These are phyloP conservation scores for Sporobolomyces phaffii DNA, from an alignment of 768 basidiomycete genomes.

Conservation along the genomic window DNA sequence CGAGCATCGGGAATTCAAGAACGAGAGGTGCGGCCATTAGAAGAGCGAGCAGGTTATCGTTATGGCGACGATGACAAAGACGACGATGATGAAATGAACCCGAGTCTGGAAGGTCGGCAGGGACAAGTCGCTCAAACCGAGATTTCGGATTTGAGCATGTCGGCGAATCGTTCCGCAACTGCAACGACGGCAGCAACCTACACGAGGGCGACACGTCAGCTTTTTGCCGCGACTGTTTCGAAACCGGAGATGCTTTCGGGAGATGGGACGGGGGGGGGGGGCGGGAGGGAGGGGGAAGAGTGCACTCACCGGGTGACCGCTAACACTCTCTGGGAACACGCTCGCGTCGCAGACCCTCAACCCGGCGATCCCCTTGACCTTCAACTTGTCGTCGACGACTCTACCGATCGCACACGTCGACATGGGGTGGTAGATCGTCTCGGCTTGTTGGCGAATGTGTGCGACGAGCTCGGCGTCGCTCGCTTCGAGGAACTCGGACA, in stretches of 20 bases:
- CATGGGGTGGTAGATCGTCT: constrained; percentile 38
- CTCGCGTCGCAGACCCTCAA: constrained; percentile 38
- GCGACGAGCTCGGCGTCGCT: constrained; percentile 20
- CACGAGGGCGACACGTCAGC: not conserved
- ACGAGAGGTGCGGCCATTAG: too few relatives aligned
- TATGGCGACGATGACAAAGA: too few relatives aligned
- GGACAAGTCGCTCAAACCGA: not conserved
- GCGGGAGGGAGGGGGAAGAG: too few relatives aligned
- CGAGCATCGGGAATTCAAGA: too few relatives aligned
- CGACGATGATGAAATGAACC: too few relatives aligned
- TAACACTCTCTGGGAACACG: constrained; percentile 40
- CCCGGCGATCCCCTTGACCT: constrained; percentile 20
- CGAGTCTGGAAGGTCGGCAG: too few relatives aligned
- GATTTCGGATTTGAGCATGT: constrained; percentile 33
- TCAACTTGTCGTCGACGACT: constrained; percentile 14
- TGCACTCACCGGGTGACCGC: constrained; percentile 32
- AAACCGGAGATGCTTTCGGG: not conserved
- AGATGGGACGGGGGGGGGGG: not conserved
- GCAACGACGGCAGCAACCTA: constrained; percentile 36
- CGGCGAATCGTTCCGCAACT: constrained; percentile 30
- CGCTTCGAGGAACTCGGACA: not conserved
- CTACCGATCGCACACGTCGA: constrained; percentile 27
- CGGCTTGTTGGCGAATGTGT: constrained; percentile 20
- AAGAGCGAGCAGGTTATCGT: too few relatives aligned
- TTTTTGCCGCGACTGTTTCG: too few relatives aligned